Evolutionary conservation across 2,329 filamentous ascomycete species (phyloP), one percentile per base, ranked within the genome.

Genomic region (Kalmusia sp.): DNA sequence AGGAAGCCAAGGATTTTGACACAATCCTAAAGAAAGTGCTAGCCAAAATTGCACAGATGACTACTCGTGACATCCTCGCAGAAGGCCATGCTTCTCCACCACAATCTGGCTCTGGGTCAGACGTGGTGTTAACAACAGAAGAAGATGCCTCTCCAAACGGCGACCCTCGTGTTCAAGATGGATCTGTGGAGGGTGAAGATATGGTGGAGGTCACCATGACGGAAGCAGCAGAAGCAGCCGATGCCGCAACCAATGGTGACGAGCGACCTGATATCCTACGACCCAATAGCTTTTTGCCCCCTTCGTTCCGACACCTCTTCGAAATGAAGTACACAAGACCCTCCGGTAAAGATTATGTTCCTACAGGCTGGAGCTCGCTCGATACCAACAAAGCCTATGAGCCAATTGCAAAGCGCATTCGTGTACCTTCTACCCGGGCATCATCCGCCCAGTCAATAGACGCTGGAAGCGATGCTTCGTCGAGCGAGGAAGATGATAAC

Each of bases 191-290:
- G 70, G 90, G 92, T 8, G 93, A 97, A 71, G 93, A 97, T 56
- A 86, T 97, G 66, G 90, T 98, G 5, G 91, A 97, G 68, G 87
- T 99, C 14, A 90, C 90, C 0, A 93, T 97, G 88, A 87, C 86
- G 48, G 88, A 92, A 63, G 77, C 79, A 2, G 69, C 68, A 14
- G 78, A 82, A 52, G 59, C 62, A 4, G 49, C 58, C 17, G 28
- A 59, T 21, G 70, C 71, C 8, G 66, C 68, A 52, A 58, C 49
- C 27, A n/a, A n/a, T 21, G 41, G 51, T 49, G 61, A 68, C 38
- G 56, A 60, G 11, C 21, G 64, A 11, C 65, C 71, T 2, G 63
- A 69, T 19, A 58, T 91, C 78, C 80, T 79, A 78, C 58, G 76
- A 77, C 60, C 82, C 75, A 61, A 77, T 52, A 79, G 72, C 49